These are phyloP conservation scores for Hyphodiscus hymeniophilus DNA, from an alignment of 495 filamentous ascomycete species.

Conservation along the genomic window DNA sequence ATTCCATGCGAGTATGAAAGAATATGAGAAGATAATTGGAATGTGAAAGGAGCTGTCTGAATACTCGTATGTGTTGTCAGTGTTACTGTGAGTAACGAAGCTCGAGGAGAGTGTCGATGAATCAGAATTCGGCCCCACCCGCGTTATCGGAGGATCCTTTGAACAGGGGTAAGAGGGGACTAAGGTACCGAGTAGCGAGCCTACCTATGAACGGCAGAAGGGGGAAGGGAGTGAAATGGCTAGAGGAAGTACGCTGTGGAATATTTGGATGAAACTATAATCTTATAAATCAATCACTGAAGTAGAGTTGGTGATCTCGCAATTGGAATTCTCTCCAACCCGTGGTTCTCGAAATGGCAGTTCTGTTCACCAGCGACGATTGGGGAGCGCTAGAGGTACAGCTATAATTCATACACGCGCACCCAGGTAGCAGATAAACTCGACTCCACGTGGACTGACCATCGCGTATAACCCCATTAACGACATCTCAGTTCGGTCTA, in stretches of 20 bases:
- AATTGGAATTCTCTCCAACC: no score
- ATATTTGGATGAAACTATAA: no score
- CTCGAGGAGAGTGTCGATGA: not conserved
- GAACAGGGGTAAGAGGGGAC: not conserved
- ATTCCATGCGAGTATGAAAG: constrained; percentile 21
- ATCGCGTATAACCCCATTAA: not conserved
- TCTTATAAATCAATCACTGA: no score
- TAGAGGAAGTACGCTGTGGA: no score
- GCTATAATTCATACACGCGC: not conserved
- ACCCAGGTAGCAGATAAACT: constrained; percentile 5
- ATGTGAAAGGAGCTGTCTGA: not conserved
- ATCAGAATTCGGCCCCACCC: not conserved
- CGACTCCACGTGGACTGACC: not conserved
- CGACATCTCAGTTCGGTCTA: no score
- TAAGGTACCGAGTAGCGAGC: no score
- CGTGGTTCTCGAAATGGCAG: no score
- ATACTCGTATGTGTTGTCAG: not conserved
- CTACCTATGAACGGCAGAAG: not conserved
- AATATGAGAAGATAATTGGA: not conserved
- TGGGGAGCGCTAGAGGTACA: not conserved
- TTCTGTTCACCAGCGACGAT: no score
- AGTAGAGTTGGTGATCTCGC: no score
- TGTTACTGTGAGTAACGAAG: not conserved
- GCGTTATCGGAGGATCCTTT: constrained; percentile 2
- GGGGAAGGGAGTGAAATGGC: no score